phyloP scores from a whole-genome alignment of 345 rosid genomes.

The Syzygium grande region DNA sequence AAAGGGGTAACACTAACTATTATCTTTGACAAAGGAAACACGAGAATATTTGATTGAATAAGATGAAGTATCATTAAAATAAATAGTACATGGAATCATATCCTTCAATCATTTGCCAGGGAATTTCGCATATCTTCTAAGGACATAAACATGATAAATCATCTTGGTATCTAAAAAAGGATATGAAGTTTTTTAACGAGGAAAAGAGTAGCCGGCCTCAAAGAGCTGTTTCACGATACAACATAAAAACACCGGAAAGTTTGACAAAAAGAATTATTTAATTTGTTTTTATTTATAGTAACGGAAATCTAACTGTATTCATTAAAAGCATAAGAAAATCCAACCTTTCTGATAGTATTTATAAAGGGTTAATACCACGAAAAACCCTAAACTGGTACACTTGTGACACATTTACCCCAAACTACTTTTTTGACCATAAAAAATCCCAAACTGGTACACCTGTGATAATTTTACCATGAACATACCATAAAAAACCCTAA shows the following conservation, averaged over 20 bases:
- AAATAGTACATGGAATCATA: not conserved
- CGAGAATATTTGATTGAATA: not conserved
- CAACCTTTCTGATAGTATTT: not conserved
- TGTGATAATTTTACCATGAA: too few species aligned
- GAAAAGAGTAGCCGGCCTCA: not conserved
- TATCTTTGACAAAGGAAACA: not conserved
- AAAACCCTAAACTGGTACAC: too few species aligned
- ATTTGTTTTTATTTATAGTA: not conserved
- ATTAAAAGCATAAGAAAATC: not conserved
- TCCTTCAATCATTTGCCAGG: not conserved
- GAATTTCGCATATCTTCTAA: not conserved
- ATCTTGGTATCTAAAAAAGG: not conserved
- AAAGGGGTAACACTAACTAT: not conserved
- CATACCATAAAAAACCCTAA: too few species aligned
- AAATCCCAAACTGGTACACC: too few species aligned
- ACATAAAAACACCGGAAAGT: not conserved
- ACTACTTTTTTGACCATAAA: too few species aligned
- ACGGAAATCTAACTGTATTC: not conserved
- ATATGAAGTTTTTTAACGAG: not conserved
- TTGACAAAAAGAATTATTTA: not conserved
- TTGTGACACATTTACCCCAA: too few species aligned
- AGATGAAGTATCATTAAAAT: not conserved
- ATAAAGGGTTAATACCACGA: too few species aligned
- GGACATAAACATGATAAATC: not conserved
- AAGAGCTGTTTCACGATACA: not conserved